Percentiles rank a stretch among this genome's conserved stretches.
These are phyloP conservation scores for Telopea speciosissima DNA, from an alignment of 177 flowering plant species.

Conservation along the genomic window DNA sequence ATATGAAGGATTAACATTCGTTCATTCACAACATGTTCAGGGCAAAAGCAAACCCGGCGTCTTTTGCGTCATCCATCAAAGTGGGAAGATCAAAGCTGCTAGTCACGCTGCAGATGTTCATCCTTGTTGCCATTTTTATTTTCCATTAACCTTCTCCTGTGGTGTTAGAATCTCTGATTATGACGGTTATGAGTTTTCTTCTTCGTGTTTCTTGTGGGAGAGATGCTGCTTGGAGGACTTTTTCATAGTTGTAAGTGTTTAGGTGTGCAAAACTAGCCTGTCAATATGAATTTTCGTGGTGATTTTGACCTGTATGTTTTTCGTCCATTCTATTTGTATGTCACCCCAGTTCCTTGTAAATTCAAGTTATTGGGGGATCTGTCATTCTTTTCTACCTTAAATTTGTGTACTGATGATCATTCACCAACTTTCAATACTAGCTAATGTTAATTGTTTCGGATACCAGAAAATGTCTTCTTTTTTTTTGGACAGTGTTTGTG, in stretches of 20 bases:
- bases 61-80: constrained; percentile 24
- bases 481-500: too few species aligned
- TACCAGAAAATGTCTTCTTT: too few species aligned
- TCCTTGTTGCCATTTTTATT: constrained; percentile 24
- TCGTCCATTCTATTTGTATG: too few species aligned
- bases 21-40: constrained; percentile 22
- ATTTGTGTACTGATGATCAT: constrained; percentile 16
- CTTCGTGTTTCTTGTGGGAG: constrained; percentile 1
- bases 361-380: constrained; percentile 13
- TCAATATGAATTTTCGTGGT: constrained; percentile 12
- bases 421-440: constrained; percentile 14
- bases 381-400: constrained; percentile 21
- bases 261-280: constrained; percentile 24
- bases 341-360: constrained; percentile 10
- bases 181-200: constrained; percentile 11
- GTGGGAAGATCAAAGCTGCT: constrained; percentile 17
- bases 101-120: constrained; percentile 28
- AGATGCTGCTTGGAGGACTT: constrained; percentile 8
- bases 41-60: constrained; percentile 39
- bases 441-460: not conserved
- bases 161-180: constrained; percentile 1
- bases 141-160: constrained; percentile 17
- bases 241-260: constrained; percentile 9
- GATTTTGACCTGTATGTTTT: constrained; percentile 10
- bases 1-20: not conserved